Evolutionary conservation across 2,329 filamentous ascomycete species (phyloP).

Genomic region (Emydomyces testavorans): DNA sequence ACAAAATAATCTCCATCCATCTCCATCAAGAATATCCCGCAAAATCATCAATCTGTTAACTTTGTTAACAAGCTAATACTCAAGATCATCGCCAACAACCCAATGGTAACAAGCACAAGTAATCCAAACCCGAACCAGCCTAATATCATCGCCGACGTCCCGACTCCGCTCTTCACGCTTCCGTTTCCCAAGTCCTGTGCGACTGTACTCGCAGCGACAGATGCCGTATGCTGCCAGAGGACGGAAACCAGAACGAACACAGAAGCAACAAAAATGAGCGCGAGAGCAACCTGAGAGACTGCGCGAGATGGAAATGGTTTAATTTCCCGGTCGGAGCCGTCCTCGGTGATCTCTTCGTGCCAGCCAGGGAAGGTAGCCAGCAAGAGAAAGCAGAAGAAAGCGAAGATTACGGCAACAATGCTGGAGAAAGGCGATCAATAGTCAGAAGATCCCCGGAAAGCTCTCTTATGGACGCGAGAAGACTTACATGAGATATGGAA

Average conservation of each 20-base stretch:
- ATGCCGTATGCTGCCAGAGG: slow-evolving; percentile 67
- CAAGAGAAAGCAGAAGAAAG: slow-evolving; percentile 88
- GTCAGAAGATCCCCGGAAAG: slow-evolving; percentile 10
- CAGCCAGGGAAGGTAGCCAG: slow-evolving; percentile 95
- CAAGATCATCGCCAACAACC: slow-evolving; percentile 87
- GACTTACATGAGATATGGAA: slow-evolving; percentile 86
- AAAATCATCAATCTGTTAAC: slow-evolving; percentile 31
- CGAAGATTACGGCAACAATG: slow-evolving; percentile 95
- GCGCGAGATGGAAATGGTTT: slow-evolving; percentile 88
- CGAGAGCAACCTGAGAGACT: slow-evolving; percentile 83
- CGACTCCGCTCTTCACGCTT: slow-evolving; percentile 72
- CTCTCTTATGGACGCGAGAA: neutral
- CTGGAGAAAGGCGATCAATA: slow-evolving; percentile 34
- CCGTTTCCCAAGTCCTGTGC: slow-evolving; percentile 89
- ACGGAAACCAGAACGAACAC: slow-evolving; percentile 57
- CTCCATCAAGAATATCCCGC: neutral
- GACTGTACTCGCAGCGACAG: slow-evolving; percentile 85
- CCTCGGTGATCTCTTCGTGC: slow-evolving; percentile 74
- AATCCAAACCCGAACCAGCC: slow-evolving; percentile 95
- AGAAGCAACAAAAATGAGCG: slow-evolving; percentile 68
- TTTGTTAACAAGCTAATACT: slow-evolving; percentile 72
- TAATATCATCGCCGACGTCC: slow-evolving; percentile 90
- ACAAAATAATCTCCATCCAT: neutral
- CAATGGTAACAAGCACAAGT: slow-evolving; percentile 90
- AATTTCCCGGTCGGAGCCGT: slow-evolving; percentile 75